These are phyloP conservation scores for Boletus subparvulus DNA, from an alignment of 768 basidiomycete genomes.

Conservation along the genomic window DNA sequence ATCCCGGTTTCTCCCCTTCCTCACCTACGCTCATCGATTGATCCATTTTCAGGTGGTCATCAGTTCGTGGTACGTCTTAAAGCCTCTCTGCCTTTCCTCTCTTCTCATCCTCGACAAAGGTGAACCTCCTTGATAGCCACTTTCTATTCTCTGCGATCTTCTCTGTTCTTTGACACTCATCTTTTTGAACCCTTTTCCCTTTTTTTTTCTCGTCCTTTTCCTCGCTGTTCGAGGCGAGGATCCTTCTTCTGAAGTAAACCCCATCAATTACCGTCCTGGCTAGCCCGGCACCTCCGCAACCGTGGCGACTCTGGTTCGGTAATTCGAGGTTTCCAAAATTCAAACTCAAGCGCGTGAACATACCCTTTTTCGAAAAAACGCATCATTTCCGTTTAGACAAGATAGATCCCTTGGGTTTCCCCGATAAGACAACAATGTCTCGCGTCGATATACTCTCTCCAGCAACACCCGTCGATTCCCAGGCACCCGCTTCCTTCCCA, in stretches of 20 bases:
- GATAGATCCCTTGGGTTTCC: slow-evolving; percentile 20
- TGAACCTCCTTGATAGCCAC: slow-evolving; percentile 72
- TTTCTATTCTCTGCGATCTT: slow-evolving; percentile 5
- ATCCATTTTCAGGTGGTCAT: slow-evolving; percentile 61
- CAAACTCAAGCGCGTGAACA: slow-evolving; percentile 23
- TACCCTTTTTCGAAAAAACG: slow-evolving; percentile 27
- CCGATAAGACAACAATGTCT: slow-evolving; percentile 49
- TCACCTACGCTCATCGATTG: slow-evolving; percentile 16
- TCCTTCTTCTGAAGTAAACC: slow-evolving; percentile 55
- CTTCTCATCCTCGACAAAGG: slow-evolving; percentile 43
- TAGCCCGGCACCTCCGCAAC: slow-evolving; percentile 60
- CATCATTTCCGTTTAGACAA: slow-evolving; percentile 26
- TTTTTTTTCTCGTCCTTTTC: slow-evolving; percentile 48
- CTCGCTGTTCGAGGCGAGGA: slow-evolving; percentile 76
- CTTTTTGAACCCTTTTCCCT: slow-evolving; percentile 8
- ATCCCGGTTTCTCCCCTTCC: slow-evolving; percentile 19
- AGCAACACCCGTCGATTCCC: slow-evolving; percentile 27
- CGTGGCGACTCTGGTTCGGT: slow-evolving; percentile 79
- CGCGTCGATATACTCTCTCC: slow-evolving; percentile 50
- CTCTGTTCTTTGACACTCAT: slow-evolving; percentile 8
- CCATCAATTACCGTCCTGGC: slow-evolving; percentile 50
- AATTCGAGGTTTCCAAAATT: slow-evolving; percentile 46
- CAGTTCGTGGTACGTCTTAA: slow-evolving; percentile 62
- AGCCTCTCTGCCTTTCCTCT: slow-evolving; percentile 3
- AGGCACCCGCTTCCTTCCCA: slow-evolving; percentile 32